These are phyloP conservation scores for Didymella sp. DNA, from an alignment of 2,329 filamentous ascomycete genomes.

Conservation along the genomic window DNA sequence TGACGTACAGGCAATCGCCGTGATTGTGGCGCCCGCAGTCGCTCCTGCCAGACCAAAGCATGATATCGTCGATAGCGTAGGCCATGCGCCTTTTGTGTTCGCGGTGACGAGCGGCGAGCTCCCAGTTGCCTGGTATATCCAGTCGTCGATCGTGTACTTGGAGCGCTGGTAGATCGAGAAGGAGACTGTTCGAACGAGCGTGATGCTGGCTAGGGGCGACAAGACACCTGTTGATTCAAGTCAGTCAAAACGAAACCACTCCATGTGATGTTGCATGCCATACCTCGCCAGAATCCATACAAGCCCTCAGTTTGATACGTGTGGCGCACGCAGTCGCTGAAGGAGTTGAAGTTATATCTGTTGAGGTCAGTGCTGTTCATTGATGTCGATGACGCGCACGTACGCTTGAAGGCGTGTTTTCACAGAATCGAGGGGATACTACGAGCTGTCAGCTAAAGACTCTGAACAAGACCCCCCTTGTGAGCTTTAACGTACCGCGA, in stretches of 20 bases:
- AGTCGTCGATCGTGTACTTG: conserved; percentile 75
- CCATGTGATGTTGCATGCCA: conserved; percentile 23
- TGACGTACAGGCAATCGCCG: conserved; percentile 72
- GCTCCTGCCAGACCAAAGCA: conserved; percentile 82
- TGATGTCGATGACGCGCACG: conserved; percentile 23
- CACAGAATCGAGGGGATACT: conserved; percentile 85
- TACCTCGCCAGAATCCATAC: conserved; percentile 62
- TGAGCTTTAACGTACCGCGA: conserved; percentile 59
- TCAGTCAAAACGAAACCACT: conserved; percentile 18
- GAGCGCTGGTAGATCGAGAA: conserved; percentile 82
- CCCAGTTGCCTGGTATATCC: conserved; percentile 69
- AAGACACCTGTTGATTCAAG: conserved; percentile 63
- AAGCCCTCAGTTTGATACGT: conserved; percentile 70
- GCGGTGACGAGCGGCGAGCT: conserved; percentile 77
- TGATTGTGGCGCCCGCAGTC: conserved; percentile 79
- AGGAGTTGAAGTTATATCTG: conserved; percentile 75
- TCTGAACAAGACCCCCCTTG: background rate
- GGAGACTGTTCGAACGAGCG: conserved; percentile 76
- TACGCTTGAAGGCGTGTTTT: conserved; percentile 87
- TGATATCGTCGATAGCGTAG: conserved; percentile 73
- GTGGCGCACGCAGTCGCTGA: conserved; percentile 74
- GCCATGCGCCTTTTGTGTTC: conserved; percentile 72
- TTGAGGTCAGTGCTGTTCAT: conserved; percentile 25
- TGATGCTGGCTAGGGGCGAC: conserved; percentile 81
- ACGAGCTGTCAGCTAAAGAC: conserved; percentile 29